A percentile compares a stretch with the other conserved stretches of the same genome.
phyloP scores from a whole-genome alignment of 1,139 yeast genomes.

The Kodamaea sp. region DNA sequence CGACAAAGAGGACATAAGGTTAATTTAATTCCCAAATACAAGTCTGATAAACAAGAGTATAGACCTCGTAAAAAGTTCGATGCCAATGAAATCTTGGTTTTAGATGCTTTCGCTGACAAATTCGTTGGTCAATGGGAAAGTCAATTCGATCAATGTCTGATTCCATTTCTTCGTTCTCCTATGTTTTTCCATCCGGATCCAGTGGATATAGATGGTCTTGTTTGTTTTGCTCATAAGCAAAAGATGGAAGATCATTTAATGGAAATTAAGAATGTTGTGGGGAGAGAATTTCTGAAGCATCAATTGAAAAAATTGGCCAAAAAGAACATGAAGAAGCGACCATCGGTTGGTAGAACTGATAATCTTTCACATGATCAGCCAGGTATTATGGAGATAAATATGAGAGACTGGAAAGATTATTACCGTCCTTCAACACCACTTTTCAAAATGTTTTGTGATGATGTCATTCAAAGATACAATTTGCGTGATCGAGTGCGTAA shows the following conservation, averaged over 20 bases:
- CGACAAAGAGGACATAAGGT: constrained; percentile 29
- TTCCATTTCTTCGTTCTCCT: constrained; percentile 45
- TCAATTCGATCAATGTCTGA: constrained; percentile 41
- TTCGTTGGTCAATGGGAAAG: constrained; percentile 45
- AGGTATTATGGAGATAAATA: constrained; percentile 39
- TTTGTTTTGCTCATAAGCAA: constrained; percentile 35
- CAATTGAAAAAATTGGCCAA: constrained; percentile 32
- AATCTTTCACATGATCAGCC: constrained; percentile 23
- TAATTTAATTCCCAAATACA: constrained; percentile 17
- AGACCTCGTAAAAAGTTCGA: constrained; percentile 16
- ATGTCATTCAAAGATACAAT: constrained; percentile 31
- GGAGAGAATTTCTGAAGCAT: constrained; percentile 45
- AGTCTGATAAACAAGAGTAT: constrained; percentile 11
- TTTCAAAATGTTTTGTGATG: constrained; percentile 39
- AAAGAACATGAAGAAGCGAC: constrained; percentile 16
- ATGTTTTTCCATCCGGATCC: constrained; percentile 53
- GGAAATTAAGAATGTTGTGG: constrained; percentile 46
- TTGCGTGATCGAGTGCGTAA: constrained; percentile 29
- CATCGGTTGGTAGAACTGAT: constrained; percentile 10
- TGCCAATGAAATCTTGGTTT: constrained; percentile 29
- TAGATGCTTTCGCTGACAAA: constrained; percentile 27
- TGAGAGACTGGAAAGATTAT: constrained; percentile 47
- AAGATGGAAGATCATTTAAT: constrained; percentile 32
- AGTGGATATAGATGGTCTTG: constrained; percentile 41
- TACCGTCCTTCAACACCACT: constrained; percentile 43